A percentile compares a stretch with the other conserved stretches of the same genome.
phyloP scores from a whole-genome alignment of 2,329 filamentous ascomycete genomes.

The Pleoardoris graminearum region DNA sequence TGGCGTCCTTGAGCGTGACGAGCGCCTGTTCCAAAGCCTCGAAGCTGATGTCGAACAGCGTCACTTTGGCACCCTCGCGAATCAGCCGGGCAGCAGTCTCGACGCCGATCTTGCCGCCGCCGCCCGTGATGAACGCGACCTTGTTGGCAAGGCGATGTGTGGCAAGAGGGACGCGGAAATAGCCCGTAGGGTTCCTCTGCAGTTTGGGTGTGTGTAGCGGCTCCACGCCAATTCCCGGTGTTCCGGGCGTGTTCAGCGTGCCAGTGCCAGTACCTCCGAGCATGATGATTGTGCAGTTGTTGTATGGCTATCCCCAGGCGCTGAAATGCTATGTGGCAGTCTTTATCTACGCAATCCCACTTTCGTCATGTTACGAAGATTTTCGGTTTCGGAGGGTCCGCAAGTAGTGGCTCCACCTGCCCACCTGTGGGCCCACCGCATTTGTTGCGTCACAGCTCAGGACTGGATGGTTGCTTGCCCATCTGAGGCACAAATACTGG shows the following conservation, averaged over 20 bases:
- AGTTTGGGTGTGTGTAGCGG: slow-evolving; percentile 31
- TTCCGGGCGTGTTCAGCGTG: slow-evolving; percentile 2
- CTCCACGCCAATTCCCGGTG: slow-evolving; percentile 5
- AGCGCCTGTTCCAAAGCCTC: slow-evolving; percentile 31
- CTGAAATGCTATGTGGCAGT: background rate
- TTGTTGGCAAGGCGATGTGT: slow-evolving; percentile 37
- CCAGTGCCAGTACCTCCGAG: background rate
- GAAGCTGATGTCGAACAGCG: slow-evolving; percentile 41
- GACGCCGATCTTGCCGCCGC: slow-evolving; percentile 38
- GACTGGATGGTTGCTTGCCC: background rate
- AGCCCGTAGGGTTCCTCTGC: slow-evolving; percentile 10
- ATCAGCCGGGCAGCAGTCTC: slow-evolving; percentile 43
- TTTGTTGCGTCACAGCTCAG: slow-evolving; percentile 11
- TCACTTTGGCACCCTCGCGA: slow-evolving; percentile 44
- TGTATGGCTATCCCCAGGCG: too few relatives aligned
- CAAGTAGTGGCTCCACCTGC: slow-evolving; percentile 12
- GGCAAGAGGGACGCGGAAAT: slow-evolving; percentile 29
- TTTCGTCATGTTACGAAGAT: slow-evolving; percentile 8
- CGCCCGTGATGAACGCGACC: slow-evolving; percentile 41
- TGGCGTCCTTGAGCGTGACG: slow-evolving; percentile 30
- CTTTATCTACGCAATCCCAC: background rate
- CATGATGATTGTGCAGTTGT: background rate
- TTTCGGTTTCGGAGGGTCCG: slow-evolving; percentile 1
- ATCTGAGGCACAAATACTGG: background rate
- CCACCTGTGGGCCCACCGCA: slow-evolving; percentile 12